Base-by-base conservation (phyloP, 2,329 filamentous ascomycete genomes). In the Pseudophaeomoniella oleicola region DNA sequence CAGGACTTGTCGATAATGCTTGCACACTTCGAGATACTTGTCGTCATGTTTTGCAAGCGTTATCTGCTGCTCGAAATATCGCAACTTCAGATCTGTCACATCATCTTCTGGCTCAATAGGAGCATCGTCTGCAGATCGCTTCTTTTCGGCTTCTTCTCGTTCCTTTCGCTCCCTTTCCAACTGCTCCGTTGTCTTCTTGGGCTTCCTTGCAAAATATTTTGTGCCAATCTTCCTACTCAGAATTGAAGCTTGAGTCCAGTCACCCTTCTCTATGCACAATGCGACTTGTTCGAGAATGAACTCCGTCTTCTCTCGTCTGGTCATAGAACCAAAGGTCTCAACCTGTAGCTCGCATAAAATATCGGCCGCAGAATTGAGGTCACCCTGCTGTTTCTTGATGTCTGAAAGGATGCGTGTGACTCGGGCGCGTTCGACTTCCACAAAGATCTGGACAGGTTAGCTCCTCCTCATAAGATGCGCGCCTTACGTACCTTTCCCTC, bases 241-340 rank as follows among this genome's bases (percentile, higher is more conserved):
- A 50, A 98, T 94, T 35, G 78, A 78, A 18, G 88, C 90, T 58
- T 98, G 92, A 50, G 81, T 92, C 87, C 87, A 98, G 58, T 98
- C 90, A 39, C 78, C 82, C 52, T 78, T 88, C 62, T 94, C 81
- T 57, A 98, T 96, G 65, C 90, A 98, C 36, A 98, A 72, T 19
- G 78, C 73, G 30, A 96, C 88, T 62, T 98, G 90, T 43, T 92
- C 83, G 37, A 98, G 69, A 53, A 98, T 98, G 57, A 98, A 98
- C 54, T 96, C 90, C 3, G 87, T 94, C 78, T 98, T 98, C 60
- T 98, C 90, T 50, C 90, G 75, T 50, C 90, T 74, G 44, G 85
- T 81, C 90, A 98, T 98, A 15, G 88, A 96, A 5, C 90, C 90
- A 58, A 98, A 98, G 0, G 90, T 98, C 70, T 98, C 90, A 35